These are phyloP conservation scores for Cryptococcus sp. DNA, from an alignment of 1,284 basidiomycete species.

Conservation along the genomic window DNA sequence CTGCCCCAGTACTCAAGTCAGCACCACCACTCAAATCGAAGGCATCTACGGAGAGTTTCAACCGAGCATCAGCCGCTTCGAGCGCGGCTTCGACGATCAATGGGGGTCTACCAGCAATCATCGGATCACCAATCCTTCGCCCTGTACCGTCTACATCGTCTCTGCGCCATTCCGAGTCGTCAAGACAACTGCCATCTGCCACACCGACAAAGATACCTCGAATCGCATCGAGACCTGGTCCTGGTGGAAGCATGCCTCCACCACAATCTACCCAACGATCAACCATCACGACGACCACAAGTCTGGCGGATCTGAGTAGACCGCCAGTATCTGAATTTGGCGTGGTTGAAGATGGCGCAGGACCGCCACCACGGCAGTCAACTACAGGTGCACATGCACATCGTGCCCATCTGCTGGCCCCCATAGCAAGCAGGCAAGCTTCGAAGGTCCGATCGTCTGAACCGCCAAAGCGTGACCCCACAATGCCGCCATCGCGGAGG, in stretches of 20 bases:
- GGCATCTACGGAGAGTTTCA: conserved; percentile 29
- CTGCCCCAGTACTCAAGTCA: conserved; percentile 22
- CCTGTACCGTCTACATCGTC: conserved; percentile 48
- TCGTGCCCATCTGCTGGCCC: conserved; percentile 43
- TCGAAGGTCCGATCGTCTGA: conserved; percentile 22
- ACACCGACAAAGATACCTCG: conserved; percentile 91
- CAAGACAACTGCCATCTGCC: conserved; percentile 35
- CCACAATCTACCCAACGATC: conserved; percentile 13
- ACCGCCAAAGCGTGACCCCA: conserved; percentile 15
- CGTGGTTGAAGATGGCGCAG: conserved; percentile 21
- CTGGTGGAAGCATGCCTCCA: conserved; percentile 51
- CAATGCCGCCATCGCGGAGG: conserved; percentile 58
- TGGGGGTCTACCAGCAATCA: conserved; percentile 73
- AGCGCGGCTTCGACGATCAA: conserved; percentile 34
- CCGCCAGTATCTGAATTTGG: conserved; percentile 32
- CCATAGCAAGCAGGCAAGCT: conserved; percentile 40
- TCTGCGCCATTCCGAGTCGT: conserved; percentile 26
- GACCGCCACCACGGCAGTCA: conserved; percentile 18
- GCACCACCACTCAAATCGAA: conserved; percentile 29
- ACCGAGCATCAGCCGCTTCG: conserved; percentile 25
- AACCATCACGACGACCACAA: conserved; percentile 23
- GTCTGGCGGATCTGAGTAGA: conserved; percentile 21
- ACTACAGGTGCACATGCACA: conserved; percentile 32
- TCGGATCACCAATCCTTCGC: conserved; percentile 83
- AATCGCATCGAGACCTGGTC: conserved; percentile 61